Evolutionary conservation across 2,329 filamentous ascomycete species (phyloP).

Genomic region (Verticillium isaacii): DNA sequence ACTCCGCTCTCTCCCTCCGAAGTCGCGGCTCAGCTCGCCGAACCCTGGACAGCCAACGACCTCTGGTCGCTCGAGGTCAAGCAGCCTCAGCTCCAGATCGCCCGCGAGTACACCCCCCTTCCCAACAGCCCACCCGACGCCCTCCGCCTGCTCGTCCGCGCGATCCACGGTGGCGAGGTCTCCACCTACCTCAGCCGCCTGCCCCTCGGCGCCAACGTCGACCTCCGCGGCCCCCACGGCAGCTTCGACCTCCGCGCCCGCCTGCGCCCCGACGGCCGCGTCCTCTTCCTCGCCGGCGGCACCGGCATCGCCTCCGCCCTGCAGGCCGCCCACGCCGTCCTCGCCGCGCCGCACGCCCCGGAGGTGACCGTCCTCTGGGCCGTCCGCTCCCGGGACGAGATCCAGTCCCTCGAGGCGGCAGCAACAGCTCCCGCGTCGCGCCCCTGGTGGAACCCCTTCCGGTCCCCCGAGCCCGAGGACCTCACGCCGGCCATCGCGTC

Average conservation of each 20-base stretch:
- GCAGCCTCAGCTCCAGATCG: constrained; percentile 90
- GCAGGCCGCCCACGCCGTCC: constrained; percentile 66
- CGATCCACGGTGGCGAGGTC: constrained; percentile 76
- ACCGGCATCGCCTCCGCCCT: constrained; percentile 89
- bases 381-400: constrained; percentile 52
- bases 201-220: constrained; percentile 57
- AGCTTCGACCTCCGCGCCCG: constrained; percentile 52
- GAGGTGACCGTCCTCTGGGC: constrained; percentile 78
- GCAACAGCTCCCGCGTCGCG: constrained; percentile 11
- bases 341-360: constrained; percentile 27
- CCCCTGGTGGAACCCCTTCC: constrained; percentile 8
- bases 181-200: constrained; percentile 73
- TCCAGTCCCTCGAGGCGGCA: constrained; percentile 24
- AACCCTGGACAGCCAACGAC: constrained; percentile 38
- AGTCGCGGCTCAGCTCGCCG: constrained; percentile 2
- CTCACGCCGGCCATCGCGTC: constrained; percentile 15
- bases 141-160: constrained; percentile 70
- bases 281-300: constrained; percentile 86
- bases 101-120: constrained; percentile 84
- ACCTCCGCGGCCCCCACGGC: constrained; percentile 72
- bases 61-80: constrained; percentile 91
- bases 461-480: not conserved
- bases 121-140: constrained; percentile 44
- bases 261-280: constrained; percentile 22
- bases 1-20: constrained; percentile 9